Evolutionary conservation across 192 early-diverging fungal genomes (phyloP).

Genomic region (Glomus cerebriforme): DNA sequence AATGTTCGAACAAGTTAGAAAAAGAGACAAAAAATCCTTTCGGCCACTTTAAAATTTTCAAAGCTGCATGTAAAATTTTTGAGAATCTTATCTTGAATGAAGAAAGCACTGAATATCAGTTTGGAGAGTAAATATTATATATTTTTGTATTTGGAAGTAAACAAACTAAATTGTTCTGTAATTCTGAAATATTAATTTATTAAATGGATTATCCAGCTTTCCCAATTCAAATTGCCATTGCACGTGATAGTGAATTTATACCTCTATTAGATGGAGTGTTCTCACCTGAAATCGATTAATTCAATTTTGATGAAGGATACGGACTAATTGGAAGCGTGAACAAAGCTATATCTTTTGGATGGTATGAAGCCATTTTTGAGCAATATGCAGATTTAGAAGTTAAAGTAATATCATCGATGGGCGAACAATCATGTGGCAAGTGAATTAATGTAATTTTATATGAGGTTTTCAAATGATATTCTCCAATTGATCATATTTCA

Average conservation of each 20-base stretch:
- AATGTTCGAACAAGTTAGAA: conserved; percentile 14
- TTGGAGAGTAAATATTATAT: conserved; percentile 20
- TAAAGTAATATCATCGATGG: conserved; percentile 34
- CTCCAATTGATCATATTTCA: neutral
- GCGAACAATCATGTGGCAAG: conserved; percentile 34
- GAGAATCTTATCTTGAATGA: neutral
- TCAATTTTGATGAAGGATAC: neutral
- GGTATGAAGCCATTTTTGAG: conserved; percentile 31
- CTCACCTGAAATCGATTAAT: neutral
- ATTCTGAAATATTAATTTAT: neutral
- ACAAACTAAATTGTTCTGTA: no score
- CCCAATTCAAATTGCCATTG: conserved; percentile 28
- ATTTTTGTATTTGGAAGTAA: neutral
- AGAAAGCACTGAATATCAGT: neutral
- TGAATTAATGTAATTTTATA: neutral
- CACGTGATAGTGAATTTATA: conserved; percentile 28
- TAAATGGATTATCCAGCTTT: conserved; percentile 26
- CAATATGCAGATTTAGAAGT: conserved; percentile 25
- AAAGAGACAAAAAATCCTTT: conserved; percentile 21
- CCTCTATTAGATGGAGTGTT: conserved; percentile 23
- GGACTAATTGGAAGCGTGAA: conserved; percentile 21
- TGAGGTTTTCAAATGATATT: neutral
- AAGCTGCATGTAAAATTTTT: neutral
- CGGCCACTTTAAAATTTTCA: conserved; percentile 14
- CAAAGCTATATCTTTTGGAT: conserved; percentile 31